phyloP scores from a whole-genome alignment of 164 flowering plant species.

The Vitis vinifera region ASM3070453v1 NC_081823.1:5011001-5011500 shows the following conservation, averaged over 20 bases:
- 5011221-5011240: slow-evolving; percentile 96
- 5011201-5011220: slow-evolving; percentile 93
- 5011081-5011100: slow-evolving; percentile 86
- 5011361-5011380: too few species aligned
- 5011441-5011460: slow-evolving; percentile 13
- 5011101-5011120: slow-evolving; percentile 83
- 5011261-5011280: slow-evolving; percentile 77
- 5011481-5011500: slow-evolving; percentile 5
- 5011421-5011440: slow-evolving; percentile 19
- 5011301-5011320: slow-evolving; percentile 87
- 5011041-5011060: slow-evolving; percentile 82
- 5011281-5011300: slow-evolving; percentile 67
- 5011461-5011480: slow-evolving; percentile 3
- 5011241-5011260: slow-evolving; percentile 79
- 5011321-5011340: slow-evolving; percentile 85
- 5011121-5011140: slow-evolving; percentile 87
- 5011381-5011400: too few species aligned
- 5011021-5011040: slow-evolving; percentile 47
- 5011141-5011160: slow-evolving; percentile 87
- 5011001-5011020: slow-evolving; percentile 90
- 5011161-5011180: slow-evolving; percentile 89
- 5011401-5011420: slow-evolving; percentile 21
- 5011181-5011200: slow-evolving; percentile 94
- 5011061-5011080: slow-evolving; percentile 84
- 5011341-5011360: slow-evolving; percentile 25